Evolutionary conservation across 108 stramenopile genomes (phyloP).

Genomic region (Skeletonema marinoi): DNA sequence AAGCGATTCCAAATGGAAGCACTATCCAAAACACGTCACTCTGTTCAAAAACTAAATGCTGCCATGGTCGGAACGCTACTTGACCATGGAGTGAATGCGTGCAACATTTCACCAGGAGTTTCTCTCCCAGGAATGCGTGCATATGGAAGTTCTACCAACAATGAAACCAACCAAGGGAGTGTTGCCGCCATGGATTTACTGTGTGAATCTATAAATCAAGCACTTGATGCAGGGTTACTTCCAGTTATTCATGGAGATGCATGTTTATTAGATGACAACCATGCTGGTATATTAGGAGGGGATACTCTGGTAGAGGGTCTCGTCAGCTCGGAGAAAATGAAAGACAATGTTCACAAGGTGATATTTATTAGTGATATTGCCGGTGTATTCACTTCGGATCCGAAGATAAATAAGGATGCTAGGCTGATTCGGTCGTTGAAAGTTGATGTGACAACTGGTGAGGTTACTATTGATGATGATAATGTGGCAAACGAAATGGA

Average conservation of each 20-base stretch:
- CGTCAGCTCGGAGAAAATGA: neutral
- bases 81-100: slow-evolving; percentile 59
- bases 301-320: slow-evolving; percentile 67
- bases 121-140: slow-evolving; percentile 53
- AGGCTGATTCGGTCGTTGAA: slow-evolving; percentile 42
- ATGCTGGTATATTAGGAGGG: slow-evolving; percentile 70
- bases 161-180: slow-evolving; percentile 1
- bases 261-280: slow-evolving; percentile 61
- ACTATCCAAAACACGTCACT: slow-evolving; percentile 58
- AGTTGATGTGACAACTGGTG: slow-evolving; percentile 46
- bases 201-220: slow-evolving; percentile 31
- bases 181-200: slow-evolving; percentile 29
- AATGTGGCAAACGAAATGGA: slow-evolving; percentile 7
- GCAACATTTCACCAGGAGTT: slow-evolving; percentile 77
- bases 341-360: slow-evolving; percentile 26
- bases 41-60: slow-evolving; percentile 74
- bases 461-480: slow-evolving; percentile 22
- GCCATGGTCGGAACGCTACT: slow-evolving; percentile 53
- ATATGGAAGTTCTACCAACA: slow-evolving; percentile 34
- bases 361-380: slow-evolving; percentile 84
- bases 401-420: slow-evolving; percentile 54
- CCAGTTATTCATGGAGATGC: slow-evolving; percentile 88
- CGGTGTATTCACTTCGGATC: slow-evolving; percentile 72
- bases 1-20: slow-evolving; percentile 50
- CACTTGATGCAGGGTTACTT: slow-evolving; percentile 67